Evolutionary conservation across 768 basidiomycete genomes (phyloP), one percentile per base, ranked within the genome.

Genomic region (Tulasnella sp.): DNA sequence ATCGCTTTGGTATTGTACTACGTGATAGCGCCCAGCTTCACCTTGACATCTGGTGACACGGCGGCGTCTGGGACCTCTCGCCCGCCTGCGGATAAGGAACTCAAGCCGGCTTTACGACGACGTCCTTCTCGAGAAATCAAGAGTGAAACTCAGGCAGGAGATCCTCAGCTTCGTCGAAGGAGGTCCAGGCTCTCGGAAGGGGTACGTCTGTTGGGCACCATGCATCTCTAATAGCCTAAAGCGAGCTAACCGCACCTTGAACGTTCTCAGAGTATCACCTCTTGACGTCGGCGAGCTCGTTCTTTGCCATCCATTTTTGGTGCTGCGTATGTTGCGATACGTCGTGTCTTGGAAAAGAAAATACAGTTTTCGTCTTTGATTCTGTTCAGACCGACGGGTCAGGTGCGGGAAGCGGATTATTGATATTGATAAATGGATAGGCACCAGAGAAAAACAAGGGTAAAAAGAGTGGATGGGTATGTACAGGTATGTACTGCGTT

Each of bases 1-100:
- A 25, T 67, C 25, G 70, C 77, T 12, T 38, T 77, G 19, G 12
- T 58, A 6, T 39, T 75, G 29, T 77, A 77, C 67, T 40, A 76
- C 31, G 70, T 64, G 9, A 40, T 77, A 72, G 25, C 71, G 12
- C 68, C 75, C 14, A 42, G 14, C 36, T 49, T 77, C 73, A 49
- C 29, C n/a, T 36, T 77, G 37, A 25, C 77, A 9, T 17, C 77
- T 12, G 22, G 19, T 9, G 73, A 74, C 73, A 39, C 6, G n/a
- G 25, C 45, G 42, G 36, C 40, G 12, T 17, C 71, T 15, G 37
- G 36, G 7, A 11, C n/a, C 12, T 72, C 73, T 52, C 34, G 37
- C 3, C 1, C 29, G 19, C 3, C 34, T 4, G 49, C 11, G 2
- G 39, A 36, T 45, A 45, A 22, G 54, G 52, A 37, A 17, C 49